A percentile compares a stretch with the other conserved stretches of the same genome.
Evolutionary conservation across 345 rosid genomes (phyloP).

Genomic region (Streptanthus diversifolius): DNA sequence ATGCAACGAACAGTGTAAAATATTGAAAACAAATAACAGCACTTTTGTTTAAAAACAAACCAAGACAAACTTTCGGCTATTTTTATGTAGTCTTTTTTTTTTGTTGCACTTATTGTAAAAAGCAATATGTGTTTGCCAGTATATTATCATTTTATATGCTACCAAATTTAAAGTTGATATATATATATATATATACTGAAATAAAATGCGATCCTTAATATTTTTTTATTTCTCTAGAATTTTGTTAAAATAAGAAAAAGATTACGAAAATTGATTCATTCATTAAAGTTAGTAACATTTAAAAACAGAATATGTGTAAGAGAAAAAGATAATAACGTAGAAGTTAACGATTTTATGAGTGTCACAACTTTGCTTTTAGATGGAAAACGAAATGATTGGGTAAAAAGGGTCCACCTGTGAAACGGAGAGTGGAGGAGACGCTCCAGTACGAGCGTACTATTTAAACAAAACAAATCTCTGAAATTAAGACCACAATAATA

Average conservation of each 20-base stretch:
- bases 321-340: slow-evolving; percentile 7
- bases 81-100: slow-evolving; percentile 18
- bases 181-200: not conserved
- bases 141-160: not conserved
- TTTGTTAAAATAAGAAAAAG: not conserved
- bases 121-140: not conserved
- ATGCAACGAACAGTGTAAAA: slow-evolving; percentile 17
- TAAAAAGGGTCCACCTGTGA: slow-evolving; percentile 30
- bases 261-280: not conserved
- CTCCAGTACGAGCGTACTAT: slow-evolving; percentile 34
- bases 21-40: slow-evolving; percentile 10
- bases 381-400: slow-evolving; percentile 36
- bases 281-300: not conserved
- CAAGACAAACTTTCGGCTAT: slow-evolving; percentile 35
- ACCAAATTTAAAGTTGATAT: not conserved
- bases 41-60: slow-evolving; percentile 16
- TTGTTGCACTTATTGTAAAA: slow-evolving; percentile 6
- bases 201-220: not conserved
- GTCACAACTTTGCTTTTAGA: slow-evolving; percentile 3
- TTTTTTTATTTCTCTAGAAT: not conserved
- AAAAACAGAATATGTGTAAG: not conserved
- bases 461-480: slow-evolving; percentile 18
- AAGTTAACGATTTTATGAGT: slow-evolving; percentile 14
- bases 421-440: slow-evolving; percentile 45
- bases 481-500: not conserved